Base-by-base conservation (phyloP, 352 stramenopile species). In the Phytophthora rubi region DNA sequence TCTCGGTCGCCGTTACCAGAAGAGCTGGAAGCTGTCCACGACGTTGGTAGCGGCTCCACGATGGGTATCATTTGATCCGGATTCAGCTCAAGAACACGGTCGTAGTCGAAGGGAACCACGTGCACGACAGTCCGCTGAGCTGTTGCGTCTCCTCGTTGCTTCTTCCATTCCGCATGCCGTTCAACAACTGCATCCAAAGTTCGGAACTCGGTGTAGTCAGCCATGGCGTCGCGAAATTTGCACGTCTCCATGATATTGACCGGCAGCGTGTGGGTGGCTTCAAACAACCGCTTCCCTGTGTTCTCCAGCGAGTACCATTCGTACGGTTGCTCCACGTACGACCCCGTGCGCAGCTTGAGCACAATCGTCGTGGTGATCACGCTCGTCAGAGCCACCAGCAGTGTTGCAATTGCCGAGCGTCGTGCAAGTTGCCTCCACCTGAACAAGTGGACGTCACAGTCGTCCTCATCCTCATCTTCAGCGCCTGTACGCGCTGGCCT, bases 281-380 rank as follows among this genome's bases (percentile, higher is more conserved):
- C 65, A 42, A 75, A 85, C 33, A 86, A 48, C 7, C 82, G 74
- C 49, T 73, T 70, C 15, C 82, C 82, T 2, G 81, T 84, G 16
- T 58, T 73, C 44, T 68, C 62, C 9, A 90, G 44, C 32, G 80
- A 82, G 58, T 90, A 89, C 82, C 82, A 90, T 47, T 86, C 77
- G 56, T 90, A 90, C 15, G 77, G 73, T 44, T 88, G 72, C 67
- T 88, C 68, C 42, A 81, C 28, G 44, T 74, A 82, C 4, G 76
- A 75, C 1, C 82, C 81, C 0, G 82, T 90, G 23, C 82, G 79
- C 12, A 84, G 52, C 18, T 82, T 86, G 16, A 90, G 79, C 58
- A 89, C 59, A 30, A 79, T 65, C 9, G 71, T 77, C 37, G 57
- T 77, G 8, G 72, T 69, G 3, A 66, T 52, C 5, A 59, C 48